phyloP scores from a whole-genome alignment of 345 rosid genomes.

The Alliaria petiolata region DNA sequence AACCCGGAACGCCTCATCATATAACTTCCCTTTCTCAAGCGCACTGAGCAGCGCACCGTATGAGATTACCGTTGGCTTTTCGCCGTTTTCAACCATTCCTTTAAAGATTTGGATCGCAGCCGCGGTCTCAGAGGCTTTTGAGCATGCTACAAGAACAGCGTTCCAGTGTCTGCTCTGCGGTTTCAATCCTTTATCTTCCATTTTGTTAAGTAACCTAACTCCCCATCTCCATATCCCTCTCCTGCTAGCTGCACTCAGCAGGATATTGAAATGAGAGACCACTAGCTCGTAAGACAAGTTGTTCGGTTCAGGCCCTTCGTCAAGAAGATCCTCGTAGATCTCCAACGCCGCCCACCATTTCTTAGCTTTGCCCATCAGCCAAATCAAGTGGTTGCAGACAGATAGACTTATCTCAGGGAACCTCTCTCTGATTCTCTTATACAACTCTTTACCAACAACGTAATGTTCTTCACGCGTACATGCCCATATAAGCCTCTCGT shows the following conservation, averaged over 20 bases:
- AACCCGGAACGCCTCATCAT: constrained; percentile 74
- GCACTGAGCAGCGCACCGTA: constrained; percentile 85
- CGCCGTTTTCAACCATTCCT: constrained; percentile 84
- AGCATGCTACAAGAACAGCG: constrained; percentile 86
- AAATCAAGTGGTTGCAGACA: constrained; percentile 92
- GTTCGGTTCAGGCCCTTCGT: constrained; percentile 83
- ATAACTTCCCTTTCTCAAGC: constrained; percentile 83
- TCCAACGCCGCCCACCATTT: constrained; percentile 99
- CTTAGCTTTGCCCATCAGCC: constrained; percentile 94
- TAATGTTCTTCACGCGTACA: constrained; percentile 79
- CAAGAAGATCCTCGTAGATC: constrained; percentile 85
- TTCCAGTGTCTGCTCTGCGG: constrained; percentile 82
- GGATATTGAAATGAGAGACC: constrained; percentile 66
- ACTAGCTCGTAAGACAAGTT: constrained; percentile 65
- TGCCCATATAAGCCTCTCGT: constrained; percentile 88
- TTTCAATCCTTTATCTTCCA: constrained; percentile 85
- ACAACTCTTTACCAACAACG: constrained; percentile 68
- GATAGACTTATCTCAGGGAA: constrained; percentile 60
- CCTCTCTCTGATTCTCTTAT: constrained; percentile 62
- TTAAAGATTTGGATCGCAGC: constrained; percentile 78
- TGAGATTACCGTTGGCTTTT: constrained; percentile 81
- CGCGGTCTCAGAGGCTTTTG: constrained; percentile 76
- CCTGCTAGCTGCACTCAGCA: constrained; percentile 69
- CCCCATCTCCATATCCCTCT: constrained; percentile 96
- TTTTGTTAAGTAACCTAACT: constrained; percentile 64